Percentiles rank a stretch among this genome's conserved stretches.
Conservation (phyloP, 371 early-diverging fungal species). For the Apophysomyces sp. region DNA sequence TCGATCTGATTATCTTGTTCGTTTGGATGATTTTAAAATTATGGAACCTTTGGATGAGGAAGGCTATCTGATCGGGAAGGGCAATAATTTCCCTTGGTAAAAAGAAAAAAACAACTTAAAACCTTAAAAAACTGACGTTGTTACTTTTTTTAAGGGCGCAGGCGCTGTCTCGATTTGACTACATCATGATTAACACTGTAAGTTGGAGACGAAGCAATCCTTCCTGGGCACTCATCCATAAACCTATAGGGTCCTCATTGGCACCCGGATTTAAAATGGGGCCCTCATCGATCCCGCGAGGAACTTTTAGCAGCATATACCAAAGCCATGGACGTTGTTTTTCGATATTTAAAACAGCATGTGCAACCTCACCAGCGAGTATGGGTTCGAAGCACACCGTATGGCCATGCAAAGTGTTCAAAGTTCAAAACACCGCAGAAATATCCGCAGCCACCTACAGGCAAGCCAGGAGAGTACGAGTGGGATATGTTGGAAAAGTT, state of each 20-base stretch:
- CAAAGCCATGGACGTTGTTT: constrained; percentile 23
- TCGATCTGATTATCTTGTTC: constrained; percentile 38
- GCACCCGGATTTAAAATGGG: constrained; percentile 39
- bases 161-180: constrained; percentile 27
- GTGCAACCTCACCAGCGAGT: constrained; percentile 30
- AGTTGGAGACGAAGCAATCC: not conserved
- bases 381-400: constrained; percentile 38
- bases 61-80: constrained; percentile 31
- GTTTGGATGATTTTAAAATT: constrained; percentile 33
- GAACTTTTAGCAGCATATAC: constrained; percentile 30
- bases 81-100: constrained; percentile 38
- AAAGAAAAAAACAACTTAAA: not conserved
- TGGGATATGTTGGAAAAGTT: constrained; percentile 42
- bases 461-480: constrained; percentile 30
- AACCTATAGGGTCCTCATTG: constrained; percentile 36
- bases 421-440: constrained; percentile 26
- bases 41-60: constrained; percentile 32
- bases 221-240: not conserved
- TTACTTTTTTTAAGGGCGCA: constrained; percentile 24
- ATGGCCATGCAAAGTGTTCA: constrained; percentile 38
- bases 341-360: constrained; percentile 22
- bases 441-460: constrained; percentile 15
- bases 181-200: constrained; percentile 41
- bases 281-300: constrained; percentile 21
- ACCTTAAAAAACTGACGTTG: not conserved